Conservation (phyloP, 83 land plant species). For the Picea abies region DNA sequence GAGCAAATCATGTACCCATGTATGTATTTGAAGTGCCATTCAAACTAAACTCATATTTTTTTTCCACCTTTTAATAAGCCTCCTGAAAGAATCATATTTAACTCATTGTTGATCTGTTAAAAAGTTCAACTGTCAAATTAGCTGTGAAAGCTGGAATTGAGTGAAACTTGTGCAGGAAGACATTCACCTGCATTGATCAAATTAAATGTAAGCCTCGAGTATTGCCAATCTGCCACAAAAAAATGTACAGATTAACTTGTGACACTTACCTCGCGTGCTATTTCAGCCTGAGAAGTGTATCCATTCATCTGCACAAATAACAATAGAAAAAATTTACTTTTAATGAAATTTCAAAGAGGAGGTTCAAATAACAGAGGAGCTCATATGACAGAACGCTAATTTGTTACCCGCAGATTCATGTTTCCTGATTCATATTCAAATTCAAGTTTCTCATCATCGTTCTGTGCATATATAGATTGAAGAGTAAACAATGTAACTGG, state of each 20-base stretch:
- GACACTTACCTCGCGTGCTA: slow-evolving; percentile 59
- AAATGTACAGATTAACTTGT: neutral
- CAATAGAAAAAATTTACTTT: neutral
- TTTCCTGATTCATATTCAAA: slow-evolving; percentile 93
- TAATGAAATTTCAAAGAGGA: neutral
- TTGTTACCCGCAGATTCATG: slow-evolving; percentile 73
- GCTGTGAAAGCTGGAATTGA: slow-evolving; percentile 88
- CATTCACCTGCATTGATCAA: slow-evolving; percentile 51
- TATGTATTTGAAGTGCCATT: too few relatives aligned
- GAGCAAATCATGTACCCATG: neutral
- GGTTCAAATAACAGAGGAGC: neutral
- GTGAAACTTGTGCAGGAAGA: slow-evolving; percentile 61
- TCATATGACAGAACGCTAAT: neutral
- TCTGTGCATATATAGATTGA: slow-evolving; percentile 86
- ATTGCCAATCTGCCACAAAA: neutral
- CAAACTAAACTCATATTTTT: neutral
- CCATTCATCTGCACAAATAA: slow-evolving; percentile 39
- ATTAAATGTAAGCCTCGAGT: neutral
- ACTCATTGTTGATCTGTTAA: slow-evolving; percentile 56
- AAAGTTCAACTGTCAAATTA: slow-evolving; percentile 71
- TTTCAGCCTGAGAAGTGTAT: slow-evolving; percentile 59
- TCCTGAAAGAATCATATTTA: neutral
- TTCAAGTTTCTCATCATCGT: slow-evolving; percentile 82
- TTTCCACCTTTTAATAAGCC: neutral
- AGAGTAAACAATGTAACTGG: slow-evolving; percentile 86